Conservation (phyloP, 352 stramenopile genomes). For the Pythium chondricola region DNA sequence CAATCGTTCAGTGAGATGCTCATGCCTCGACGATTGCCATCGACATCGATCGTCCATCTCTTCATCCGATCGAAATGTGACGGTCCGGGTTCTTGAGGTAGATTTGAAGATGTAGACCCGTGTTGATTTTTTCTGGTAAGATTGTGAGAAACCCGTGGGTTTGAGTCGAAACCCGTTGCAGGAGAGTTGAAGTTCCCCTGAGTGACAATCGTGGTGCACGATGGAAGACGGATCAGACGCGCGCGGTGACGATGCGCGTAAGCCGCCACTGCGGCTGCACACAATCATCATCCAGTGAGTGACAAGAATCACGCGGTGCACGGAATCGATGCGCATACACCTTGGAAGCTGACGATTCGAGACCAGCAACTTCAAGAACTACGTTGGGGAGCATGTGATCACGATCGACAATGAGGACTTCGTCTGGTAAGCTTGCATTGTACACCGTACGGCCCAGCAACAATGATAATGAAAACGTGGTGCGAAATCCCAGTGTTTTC, state of each 20-base stretch:
- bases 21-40: too few relatives aligned
- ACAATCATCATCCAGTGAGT: conserved; percentile 21
- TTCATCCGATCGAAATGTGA: not conserved
- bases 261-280: conserved; percentile 3
- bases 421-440: conserved; percentile 10
- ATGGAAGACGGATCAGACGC: not conserved
- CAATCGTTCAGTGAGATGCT: too few relatives aligned
- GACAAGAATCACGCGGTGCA: conserved; percentile 1
- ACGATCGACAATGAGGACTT: conserved; percentile 11
- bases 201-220: not conserved
- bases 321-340: not conserved
- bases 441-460: not conserved
- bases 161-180: not conserved
- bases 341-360: not conserved
- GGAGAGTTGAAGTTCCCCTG: conserved; percentile 17
- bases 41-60: too few relatives aligned
- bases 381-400: conserved; percentile 17
- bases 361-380: conserved; percentile 29
- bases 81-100: conserved; percentile 10
- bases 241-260: not conserved
- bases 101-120: not conserved
- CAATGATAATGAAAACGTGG: too few relatives aligned
- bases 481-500: conserved; percentile 20
- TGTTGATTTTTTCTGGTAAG: too few relatives aligned
- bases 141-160: too few relatives aligned